Evolutionary conservation across 805 yeast species (phyloP).

Genomic region (Kluyveromyces siamensis): DNA sequence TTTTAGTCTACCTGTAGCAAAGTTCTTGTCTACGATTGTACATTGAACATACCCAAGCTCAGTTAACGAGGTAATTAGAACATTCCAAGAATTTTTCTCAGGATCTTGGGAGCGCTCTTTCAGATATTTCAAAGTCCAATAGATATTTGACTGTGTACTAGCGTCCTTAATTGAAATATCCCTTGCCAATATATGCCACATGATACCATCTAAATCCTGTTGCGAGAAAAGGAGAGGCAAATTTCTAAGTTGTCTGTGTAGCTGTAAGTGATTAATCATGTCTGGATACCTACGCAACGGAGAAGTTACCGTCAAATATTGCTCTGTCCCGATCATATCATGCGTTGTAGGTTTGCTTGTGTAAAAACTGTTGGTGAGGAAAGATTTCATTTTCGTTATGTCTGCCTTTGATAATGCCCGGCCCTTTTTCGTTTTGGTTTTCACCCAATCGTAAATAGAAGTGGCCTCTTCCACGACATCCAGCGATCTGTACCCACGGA

Average conservation of each 20-base stretch:
- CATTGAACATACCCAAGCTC: constrained; percentile 30
- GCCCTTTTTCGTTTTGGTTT: constrained; percentile 12
- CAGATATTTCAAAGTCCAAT: constrained; percentile 31
- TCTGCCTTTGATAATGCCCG: constrained; percentile 31
- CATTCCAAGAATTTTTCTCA: constrained; percentile 15
- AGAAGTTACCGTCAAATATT: constrained; percentile 74
- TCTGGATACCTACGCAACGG: constrained; percentile 84
- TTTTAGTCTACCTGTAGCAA: constrained; percentile 26
- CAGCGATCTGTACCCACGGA: constrained; percentile 29
- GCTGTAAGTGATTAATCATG: constrained; percentile 69
- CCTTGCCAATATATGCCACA: constrained; percentile 37
- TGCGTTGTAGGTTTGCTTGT: constrained; percentile 42
- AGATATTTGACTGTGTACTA: constrained; percentile 24
- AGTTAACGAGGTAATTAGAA: constrained; percentile 36
- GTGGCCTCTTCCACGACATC: constrained; percentile 20
- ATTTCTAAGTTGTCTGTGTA: constrained; percentile 37
- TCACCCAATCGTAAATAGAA: constrained; percentile 17
- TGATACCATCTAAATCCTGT: constrained; percentile 29
- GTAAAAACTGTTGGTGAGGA: constrained; percentile 45
- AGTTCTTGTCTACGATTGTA: constrained; percentile 19
- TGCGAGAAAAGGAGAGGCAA: constrained; percentile 24
- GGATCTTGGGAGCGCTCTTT: constrained; percentile 9
- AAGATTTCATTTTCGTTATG: constrained; percentile 34
- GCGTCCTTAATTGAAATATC: constrained; percentile 32
- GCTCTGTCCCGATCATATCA: constrained; percentile 49